Evolutionary conservation across 2,329 filamentous ascomycete species (phyloP), one percentile per base, ranked within the genome.

Genomic region (Aspergillus unguis): DNA sequence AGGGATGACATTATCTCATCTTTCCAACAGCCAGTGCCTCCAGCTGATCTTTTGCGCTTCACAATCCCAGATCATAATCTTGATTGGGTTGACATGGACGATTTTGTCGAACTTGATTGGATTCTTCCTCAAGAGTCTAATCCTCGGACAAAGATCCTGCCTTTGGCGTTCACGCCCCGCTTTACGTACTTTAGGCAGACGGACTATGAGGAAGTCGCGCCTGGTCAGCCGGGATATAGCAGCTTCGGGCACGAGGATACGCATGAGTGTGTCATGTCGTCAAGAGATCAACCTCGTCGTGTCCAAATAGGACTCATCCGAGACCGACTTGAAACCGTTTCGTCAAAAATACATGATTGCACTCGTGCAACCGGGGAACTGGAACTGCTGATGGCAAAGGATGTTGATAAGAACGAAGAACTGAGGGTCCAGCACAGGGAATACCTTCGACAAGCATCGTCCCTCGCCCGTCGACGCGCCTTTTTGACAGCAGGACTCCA

Each of bases 1-100:
- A 62, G 51, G 32, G 87, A 92, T 28, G 82, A 84, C 51, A 80
- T 79, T 6, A 68, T 84, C 28, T 80, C 80, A 1, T 75, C 77
- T 4, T 81, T 80, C 55, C 80, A 84, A 52, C 76, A 81, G 28
- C 73, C 78, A 37, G 67, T 75, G 3, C 69, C 77, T 2, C 73
- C 77, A 26, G 75, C 80, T 6, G 83, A 86, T 67, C 78, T 96
- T 45, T 95, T 92, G 0, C 86, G 87, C 48, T 99, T 99, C 67
- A 92, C 86, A 0, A 99, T 99, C 45, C 92, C 94, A 0, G 94
- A 99, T 68, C 89, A 95, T 50, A 94, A 99, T 65, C 85, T 91
- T 61, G 91, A 87, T 50, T 99, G 94, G 94, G 92, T 99, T 57
- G 94, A 99, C 65, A 97, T 99, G 91, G 94, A 99, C 67, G 94